Base-by-base conservation (phyloP, 2,329 filamentous ascomycete genomes). In the Aspergillus sp. region DNA sequence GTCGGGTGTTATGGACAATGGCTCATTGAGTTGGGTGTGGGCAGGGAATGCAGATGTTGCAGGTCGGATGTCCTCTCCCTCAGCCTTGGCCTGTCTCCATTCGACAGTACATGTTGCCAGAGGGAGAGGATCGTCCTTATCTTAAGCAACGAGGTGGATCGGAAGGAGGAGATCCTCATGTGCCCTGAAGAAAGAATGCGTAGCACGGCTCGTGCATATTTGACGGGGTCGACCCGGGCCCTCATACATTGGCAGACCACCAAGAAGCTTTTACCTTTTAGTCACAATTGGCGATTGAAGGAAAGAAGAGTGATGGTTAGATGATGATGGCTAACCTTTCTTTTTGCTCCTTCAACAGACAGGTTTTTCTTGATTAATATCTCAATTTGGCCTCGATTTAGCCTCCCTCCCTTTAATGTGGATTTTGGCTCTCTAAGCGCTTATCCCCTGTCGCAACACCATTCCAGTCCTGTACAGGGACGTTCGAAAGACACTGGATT, bases 401-500 rank as follows among this genome's bases (percentile, higher is more conserved):
- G 55, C 62, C 64, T 64, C 65, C 59, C 60, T 65, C 64, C 66
- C 65, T 66, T 65, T 61, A 60, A 64, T 72, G 67, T 69, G 63
- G 65, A 71, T 68, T 63, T 67, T 58, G 65, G 67, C 64, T 66
- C 62, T 69, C 62, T 64, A 68, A 50, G 66, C 59, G 57, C 59
- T 61, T 62, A 47, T 60, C 58, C 52, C 32, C 51, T 60, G 63
- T 60, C 64, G 57, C 60, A 55, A 64, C 65, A 62, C 59, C 63
- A 66, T 64, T 44, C 62, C 60, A 56, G 56, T 68, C 65, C 65
- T 69, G 56, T 68, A 69, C 68, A 68, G 62, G 59, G 64, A 65
- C 64, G 66, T 54, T 58, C 48, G 63, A 63, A 68, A 69, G 61
- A 69, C 66, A 62, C 70, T 70, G 67, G 65, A 66, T 67, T 65